Conservation (phyloP, 495 filamentous ascomycete genomes). For the Aspergillus sclerotiicarbonarius region DNA sequence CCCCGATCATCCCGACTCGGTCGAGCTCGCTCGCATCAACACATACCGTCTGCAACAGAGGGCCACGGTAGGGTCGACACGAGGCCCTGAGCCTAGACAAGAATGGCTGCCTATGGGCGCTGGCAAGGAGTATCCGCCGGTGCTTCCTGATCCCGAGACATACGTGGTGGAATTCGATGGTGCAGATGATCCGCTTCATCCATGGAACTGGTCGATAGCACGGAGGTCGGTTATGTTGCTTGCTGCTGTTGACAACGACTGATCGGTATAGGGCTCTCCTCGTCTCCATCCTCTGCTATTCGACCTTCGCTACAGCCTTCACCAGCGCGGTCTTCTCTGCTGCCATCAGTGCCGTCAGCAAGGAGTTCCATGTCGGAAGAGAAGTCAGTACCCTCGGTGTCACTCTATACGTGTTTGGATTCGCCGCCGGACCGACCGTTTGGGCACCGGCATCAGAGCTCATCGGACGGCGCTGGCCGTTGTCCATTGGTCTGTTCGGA, state of each 20-base stretch:
- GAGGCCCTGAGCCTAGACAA: conserved; percentile 19
- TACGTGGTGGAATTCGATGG: conserved; percentile 57
- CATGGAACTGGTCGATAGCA: conserved; percentile 50
- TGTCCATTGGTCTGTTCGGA: conserved; percentile 49
- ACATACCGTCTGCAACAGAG: conserved; percentile 28
- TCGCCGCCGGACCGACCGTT: conserved; percentile 52
- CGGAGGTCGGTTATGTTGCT: conserved; percentile 19
- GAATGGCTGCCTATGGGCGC: conserved; percentile 27
- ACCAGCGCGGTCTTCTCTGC: conserved; percentile 54
- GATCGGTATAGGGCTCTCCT: conserved; percentile 21
- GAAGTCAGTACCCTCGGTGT: conserved; percentile 54
- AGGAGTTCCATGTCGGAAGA: conserved; percentile 44
- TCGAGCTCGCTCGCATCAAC: conserved; percentile 26
- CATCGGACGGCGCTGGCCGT: conserved; percentile 58
- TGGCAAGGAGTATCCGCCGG: conserved; percentile 40
- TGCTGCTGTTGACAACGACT: no score
- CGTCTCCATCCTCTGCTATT: conserved; percentile 40
- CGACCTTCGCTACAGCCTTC: conserved; percentile 54
- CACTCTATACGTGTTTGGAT: conserved; percentile 54
- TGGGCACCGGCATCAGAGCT: conserved; percentile 76
- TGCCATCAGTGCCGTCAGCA: conserved; percentile 40
- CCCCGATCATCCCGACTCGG: conserved; percentile 18
- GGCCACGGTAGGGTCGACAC: conserved; percentile 27
- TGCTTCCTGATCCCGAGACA: conserved; percentile 35
- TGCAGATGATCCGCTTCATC: conserved; percentile 47